Evolutionary conservation across 768 basidiomycete genomes (phyloP).

Genomic region (Sarcodon aspratus): DNA sequence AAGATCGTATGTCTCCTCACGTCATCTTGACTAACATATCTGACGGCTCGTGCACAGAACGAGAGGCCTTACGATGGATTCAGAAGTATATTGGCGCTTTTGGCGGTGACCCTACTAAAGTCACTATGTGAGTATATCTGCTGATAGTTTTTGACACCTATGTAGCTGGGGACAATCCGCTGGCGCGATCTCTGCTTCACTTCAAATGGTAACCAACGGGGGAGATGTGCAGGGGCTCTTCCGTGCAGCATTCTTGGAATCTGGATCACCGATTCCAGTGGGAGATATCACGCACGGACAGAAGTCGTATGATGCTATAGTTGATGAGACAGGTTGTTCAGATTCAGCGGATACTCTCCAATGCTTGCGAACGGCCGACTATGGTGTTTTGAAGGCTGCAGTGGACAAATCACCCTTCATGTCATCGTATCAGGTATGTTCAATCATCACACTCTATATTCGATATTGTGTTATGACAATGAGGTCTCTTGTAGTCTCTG

Average conservation of each 20-base stretch:
- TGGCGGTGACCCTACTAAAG: constrained; percentile 33
- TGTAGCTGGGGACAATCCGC: constrained; percentile 30
- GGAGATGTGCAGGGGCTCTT: constrained; percentile 16
- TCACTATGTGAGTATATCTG: constrained; percentile 27
- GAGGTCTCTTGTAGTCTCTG: constrained; percentile 21
- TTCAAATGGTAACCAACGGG: constrained; percentile 15
- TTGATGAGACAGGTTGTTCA: constrained; percentile 24
- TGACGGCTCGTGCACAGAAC: constrained; percentile 12
- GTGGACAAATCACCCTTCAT: constrained; percentile 20
- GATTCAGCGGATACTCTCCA: constrained; percentile 22
- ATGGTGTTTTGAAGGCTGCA: constrained; percentile 17
- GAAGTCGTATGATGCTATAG: constrained; percentile 30
- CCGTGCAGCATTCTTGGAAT: constrained; percentile 26
- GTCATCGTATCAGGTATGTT: constrained; percentile 20
- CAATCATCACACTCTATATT: not conserved
- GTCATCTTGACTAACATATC: not conserved
- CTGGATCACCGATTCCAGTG: constrained; percentile 6
- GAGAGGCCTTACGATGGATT: constrained; percentile 34
- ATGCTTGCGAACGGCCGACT: constrained; percentile 31
- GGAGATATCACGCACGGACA: constrained; percentile 15
- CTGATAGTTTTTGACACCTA: constrained; percentile 7
- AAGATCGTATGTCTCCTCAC: constrained; percentile 26
- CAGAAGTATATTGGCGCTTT: constrained; percentile 28
- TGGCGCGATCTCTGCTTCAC: constrained; percentile 22
- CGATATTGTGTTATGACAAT: not conserved